phyloP scores from a whole-genome alignment of 1,284 basidiomycete species.

The Microbotryum lychnidis-dioicae region DNA sequence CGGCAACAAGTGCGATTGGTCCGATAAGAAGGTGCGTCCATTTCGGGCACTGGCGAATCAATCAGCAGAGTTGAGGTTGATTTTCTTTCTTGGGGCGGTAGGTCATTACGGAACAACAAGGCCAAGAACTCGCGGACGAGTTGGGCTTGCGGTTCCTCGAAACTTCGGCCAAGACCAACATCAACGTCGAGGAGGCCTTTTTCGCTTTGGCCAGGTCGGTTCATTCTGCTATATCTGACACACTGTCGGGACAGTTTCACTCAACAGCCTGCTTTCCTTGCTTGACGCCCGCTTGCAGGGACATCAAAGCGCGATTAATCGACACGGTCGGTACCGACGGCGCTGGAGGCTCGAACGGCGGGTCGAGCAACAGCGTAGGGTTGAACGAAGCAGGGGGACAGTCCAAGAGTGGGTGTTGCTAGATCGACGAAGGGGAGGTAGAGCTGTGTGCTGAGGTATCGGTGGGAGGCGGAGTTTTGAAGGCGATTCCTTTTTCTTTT shows the following conservation, averaged over 20 bases:
- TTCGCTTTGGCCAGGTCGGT: constrained; percentile 87
- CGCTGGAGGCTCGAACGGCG: constrained; percentile 8
- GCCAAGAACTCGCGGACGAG: constrained; percentile 63
- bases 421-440: not conserved
- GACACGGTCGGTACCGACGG: constrained; percentile 51
- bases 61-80: too few relatives aligned
- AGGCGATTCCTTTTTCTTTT: too few relatives aligned
- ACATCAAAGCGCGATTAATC: constrained; percentile 94
- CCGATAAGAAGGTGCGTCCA: constrained; percentile 68
- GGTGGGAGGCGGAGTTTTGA: too few relatives aligned
- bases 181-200: constrained; percentile 98
- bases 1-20: constrained; percentile 99
- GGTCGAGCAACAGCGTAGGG: constrained; percentile 9
- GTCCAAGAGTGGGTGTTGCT: constrained; percentile 18
- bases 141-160: constrained; percentile 94
- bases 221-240: constrained; percentile 5
- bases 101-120: constrained; percentile 75
- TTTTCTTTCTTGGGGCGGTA: constrained; percentile 4
- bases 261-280: not conserved
- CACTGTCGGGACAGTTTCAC: not conserved
- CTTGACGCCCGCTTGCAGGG: constrained; percentile 47
- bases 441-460: too few relatives aligned
- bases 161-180: constrained; percentile 94
- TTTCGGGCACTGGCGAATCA: not conserved
- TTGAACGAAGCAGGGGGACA: constrained; percentile 5